These are phyloP conservation scores for Aspergillus hortae DNA, from an alignment of 2,329 filamentous ascomycete species.

Conservation along the genomic window DNA sequence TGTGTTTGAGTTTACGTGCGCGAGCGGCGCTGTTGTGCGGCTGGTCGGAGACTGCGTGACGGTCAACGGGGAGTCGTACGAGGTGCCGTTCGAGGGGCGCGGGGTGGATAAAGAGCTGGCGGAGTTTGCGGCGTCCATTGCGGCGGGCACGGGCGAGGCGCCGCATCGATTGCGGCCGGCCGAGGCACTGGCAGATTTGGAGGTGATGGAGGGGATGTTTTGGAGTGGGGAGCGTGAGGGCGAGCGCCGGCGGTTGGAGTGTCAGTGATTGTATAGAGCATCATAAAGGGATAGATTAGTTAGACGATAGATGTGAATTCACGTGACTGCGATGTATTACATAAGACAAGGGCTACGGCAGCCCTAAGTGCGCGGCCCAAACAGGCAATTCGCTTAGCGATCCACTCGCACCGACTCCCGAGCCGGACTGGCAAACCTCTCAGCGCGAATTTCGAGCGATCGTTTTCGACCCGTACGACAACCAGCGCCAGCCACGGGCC, in stretches of 20 bases:
- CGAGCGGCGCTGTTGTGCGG: slow-evolving; percentile 47
- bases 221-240: slow-evolving; percentile 30
- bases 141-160: slow-evolving; percentile 38
- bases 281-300: not conserved
- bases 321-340: not conserved
- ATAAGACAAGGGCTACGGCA: slow-evolving; percentile 4
- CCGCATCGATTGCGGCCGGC: slow-evolving; percentile 43
- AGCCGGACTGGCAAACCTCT: slow-evolving; percentile 28
- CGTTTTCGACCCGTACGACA: slow-evolving; percentile 39
- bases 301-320: not conserved
- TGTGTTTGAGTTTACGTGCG: slow-evolving; percentile 50
- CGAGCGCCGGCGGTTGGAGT: slow-evolving; percentile 19
- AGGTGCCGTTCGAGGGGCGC: slow-evolving; percentile 47
- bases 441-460: slow-evolving; percentile 38
- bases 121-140: slow-evolving; percentile 50
- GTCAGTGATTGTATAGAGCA: slow-evolving; percentile 17
- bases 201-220: slow-evolving; percentile 41
- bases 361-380: slow-evolving; percentile 23
- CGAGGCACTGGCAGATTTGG: slow-evolving; percentile 52
- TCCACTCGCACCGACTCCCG: slow-evolving; percentile 28
- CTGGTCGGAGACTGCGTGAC: slow-evolving; percentile 37
- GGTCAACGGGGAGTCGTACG: slow-evolving; percentile 35
- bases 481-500: slow-evolving; percentile 40
- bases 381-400: slow-evolving; percentile 28
- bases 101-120: slow-evolving; percentile 52